These are phyloP conservation scores for Eimeria acervulina DNA, from an alignment of 169 alveolate genomes.

Conservation along the genomic window DNA sequence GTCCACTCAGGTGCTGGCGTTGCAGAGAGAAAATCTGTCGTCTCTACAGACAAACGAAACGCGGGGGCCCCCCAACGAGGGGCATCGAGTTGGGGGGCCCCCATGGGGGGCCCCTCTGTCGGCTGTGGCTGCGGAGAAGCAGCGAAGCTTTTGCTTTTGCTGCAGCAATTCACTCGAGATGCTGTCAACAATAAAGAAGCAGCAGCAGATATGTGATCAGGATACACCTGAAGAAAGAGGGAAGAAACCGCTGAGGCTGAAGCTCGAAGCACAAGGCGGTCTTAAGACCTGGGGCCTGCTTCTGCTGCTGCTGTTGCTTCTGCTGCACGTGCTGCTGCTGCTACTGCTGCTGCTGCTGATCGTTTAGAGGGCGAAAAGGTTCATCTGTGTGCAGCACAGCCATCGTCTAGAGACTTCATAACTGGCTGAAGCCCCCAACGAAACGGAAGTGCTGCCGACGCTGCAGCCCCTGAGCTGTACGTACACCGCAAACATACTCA, in stretches of 20 bases:
- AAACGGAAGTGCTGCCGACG: background rate
- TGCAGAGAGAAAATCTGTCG: background rate
- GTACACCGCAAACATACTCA: background rate
- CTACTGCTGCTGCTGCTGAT: conserved; percentile 12
- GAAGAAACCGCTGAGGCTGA: background rate
- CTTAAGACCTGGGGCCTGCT: background rate
- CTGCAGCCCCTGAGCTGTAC: background rate
- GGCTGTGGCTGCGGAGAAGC: background rate
- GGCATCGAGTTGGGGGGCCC: background rate
- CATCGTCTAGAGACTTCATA: background rate
- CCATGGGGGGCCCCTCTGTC: conserved; percentile 40
- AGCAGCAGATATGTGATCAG: background rate
- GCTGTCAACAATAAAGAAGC: background rate
- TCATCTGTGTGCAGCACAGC: background rate
- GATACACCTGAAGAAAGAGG: too few relatives aligned
- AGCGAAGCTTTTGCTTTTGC: background rate
- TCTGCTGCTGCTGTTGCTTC: conserved; percentile 4
- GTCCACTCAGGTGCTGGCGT: conserved; percentile 10
- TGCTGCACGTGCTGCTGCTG: conserved; percentile 13
- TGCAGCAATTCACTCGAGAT: background rate
- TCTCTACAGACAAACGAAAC: background rate
- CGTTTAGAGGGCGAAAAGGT: background rate
- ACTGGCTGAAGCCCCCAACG: background rate
- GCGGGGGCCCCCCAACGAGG: background rate
- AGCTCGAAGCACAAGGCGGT: background rate